Base-by-base conservation (phyloP, 371 early-diverging fungal species). In the Funneliformis caledonium region DNA sequence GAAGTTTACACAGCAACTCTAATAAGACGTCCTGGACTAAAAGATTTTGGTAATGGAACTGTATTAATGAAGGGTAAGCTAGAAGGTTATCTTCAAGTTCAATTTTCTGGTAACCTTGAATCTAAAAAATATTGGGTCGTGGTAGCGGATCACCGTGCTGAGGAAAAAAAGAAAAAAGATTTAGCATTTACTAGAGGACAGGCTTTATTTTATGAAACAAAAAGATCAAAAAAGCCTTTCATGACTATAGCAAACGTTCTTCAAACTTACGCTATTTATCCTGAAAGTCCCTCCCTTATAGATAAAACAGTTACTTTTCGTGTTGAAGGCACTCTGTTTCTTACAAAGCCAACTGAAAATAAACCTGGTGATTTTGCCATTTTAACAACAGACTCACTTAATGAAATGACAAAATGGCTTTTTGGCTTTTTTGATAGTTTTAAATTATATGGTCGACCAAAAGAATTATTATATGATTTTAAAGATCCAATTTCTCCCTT, bases 211-310 rank as follows among this genome's bases (percentile, higher is more conserved):
- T 89, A 87, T 65, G 90, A 89, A 26, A 86, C 82, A 48, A 88
- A 89, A 70, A 90, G 90, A 81, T 84, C 90, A 60, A 92, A 89
- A 81, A 72, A 82, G 19, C 89, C 92, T 2, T 69, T 86, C 14
- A 73, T 88, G 52, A 85, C 89, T 2, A 76, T 93, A 68, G 86
- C 86, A 26, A 86, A 87, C 37, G 85, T 92, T 52, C 87, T 85
- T 43, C 91, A 90, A 77, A 92, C 91, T 2, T 94, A 94, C 78
- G 92, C 94, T 4, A 87, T 94, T 61, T 95, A 92, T 78, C 95
- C 94, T 2, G 91, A 89, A 75, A 84, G 82, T 22, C 82, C 85
- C 12, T 85, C 86, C 9, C 43, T 89, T 42, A 85, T 88, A 47
- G 89, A 88, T 68, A 84, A 87, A 69, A 83, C 86, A 4, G 86